Conservation (phyloP, 441 rosid species). For the Gossypium aridum region DNA sequence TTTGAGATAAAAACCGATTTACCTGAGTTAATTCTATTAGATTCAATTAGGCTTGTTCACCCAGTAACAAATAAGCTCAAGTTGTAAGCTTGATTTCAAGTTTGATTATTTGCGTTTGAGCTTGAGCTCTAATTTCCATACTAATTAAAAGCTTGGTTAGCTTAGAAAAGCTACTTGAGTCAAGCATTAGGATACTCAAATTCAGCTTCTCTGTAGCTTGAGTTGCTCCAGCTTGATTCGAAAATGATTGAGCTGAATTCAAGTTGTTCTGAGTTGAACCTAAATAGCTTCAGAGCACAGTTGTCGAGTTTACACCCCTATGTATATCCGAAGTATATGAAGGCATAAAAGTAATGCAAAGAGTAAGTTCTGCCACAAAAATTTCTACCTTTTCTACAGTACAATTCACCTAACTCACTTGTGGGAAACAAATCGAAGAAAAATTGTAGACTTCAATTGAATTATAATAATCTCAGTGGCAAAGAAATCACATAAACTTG, state of each 20-base stretch:
- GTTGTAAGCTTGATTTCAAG: background rate
- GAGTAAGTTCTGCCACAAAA: background rate
- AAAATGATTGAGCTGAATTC: background rate
- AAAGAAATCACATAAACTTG: background rate
- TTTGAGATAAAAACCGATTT: too few species aligned
- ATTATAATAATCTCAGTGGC: background rate
- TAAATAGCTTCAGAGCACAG: too few species aligned
- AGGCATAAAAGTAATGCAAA: background rate
- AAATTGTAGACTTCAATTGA: background rate
- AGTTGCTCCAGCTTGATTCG: background rate
- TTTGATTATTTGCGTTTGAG: background rate
- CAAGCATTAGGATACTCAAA: background rate
- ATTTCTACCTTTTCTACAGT: background rate
- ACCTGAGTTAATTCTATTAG: too few species aligned
- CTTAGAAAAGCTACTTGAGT: background rate
- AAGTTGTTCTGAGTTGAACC: too few species aligned
- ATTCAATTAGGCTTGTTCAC: background rate
- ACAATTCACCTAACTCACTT: background rate
- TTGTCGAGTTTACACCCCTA: too few species aligned
- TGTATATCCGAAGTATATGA: background rate
- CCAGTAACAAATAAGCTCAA: background rate
- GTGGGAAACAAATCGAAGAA: background rate
- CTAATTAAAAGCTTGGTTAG: background rate
- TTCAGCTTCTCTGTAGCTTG: background rate
- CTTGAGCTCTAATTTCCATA: too few species aligned